Evolutionary conservation across 1,284 basidiomycete species (phyloP), one percentile per base, ranked within the genome.

Genomic region (Ganoderma lingzhi): DNA sequence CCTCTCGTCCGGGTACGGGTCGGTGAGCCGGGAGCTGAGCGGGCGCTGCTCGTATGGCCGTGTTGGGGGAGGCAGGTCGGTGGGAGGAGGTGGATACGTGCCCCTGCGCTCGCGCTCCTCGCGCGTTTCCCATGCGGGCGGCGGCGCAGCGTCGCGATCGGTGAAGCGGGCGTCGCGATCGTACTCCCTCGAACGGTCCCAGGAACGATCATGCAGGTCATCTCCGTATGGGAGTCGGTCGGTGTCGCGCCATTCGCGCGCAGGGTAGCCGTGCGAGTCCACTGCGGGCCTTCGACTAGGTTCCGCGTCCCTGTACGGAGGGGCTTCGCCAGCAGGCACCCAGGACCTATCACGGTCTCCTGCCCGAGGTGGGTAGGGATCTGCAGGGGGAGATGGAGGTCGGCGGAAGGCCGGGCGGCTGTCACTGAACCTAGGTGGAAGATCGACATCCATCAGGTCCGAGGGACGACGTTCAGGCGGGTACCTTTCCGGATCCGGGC

Each of bases 21-120:
- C 79, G 14, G 76, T 72, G 60, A 80, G 68, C 0, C 79, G 74
- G 8, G 80, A 73, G 67, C 77, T 76, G 62, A 80, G 75, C 12
- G 79, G 77, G 19, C 78, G 76, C 41, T 59, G 44, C 37, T 79
- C 78, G 68, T 74, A 80, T 32, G 76, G n/a, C 5, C 76, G 73
- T 17, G 75, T n/a, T 4, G 75, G 69, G 10, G 71, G 65, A 15
- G 71, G 65, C 15, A 60, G 64, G 37, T 63, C 73, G 14, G 71
- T 45, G 15, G 73, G 70, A 37, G 73, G 63, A 37, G 73, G 63
- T 5, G 75, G 72, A 42, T 75, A 76, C 30, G 74, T 73, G 17
- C 73, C 65, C n/a, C 78, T 66, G 9, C 77, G 76, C 39, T 80
- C 79, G 39, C 78, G 78, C 65, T 78, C 78, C 60, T 79, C 77